Evolutionary conservation across 768 basidiomycete species (phyloP), one percentile per base, ranked within the genome.

Genomic region (Infundibulicybe gibba): DNA sequence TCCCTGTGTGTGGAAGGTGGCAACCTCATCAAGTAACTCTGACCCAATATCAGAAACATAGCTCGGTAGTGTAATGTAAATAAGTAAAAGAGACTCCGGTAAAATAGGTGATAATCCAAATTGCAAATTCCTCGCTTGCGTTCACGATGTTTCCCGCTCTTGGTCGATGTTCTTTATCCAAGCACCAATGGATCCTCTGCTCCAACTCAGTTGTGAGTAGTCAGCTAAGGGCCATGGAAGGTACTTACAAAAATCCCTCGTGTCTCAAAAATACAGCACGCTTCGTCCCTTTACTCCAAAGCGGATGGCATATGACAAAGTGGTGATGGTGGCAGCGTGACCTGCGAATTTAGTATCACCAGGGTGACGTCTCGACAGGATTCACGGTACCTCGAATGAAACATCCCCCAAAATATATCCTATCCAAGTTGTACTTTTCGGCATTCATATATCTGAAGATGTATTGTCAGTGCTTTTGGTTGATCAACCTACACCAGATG

Each of bases 271-370:
- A 99, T 54, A 97, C 74, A 35, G 97, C 97, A 34, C 92, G 83
- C 67, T 97, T 98, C 30, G 85, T 94, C 0, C 97, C 97, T 63
- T 94, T 95, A 58, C 92, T 94, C 97, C 97, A 99, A 98, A 99
- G 14, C 97, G 85, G 66, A 99, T 98, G 16, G 97, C 97, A 68
- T 99, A 99, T 16, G 97, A 98, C 43, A 98, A 75, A 14, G 97
- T 98, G 14, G 92, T 87, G 60, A 99, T 94, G 25, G 97, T 99
- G 31, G 94, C 90, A 39, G 95, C 87, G 61, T 98, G 97, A 14
- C 97, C 94, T 95, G 63, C 19, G 50, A 47, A 48, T 43, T 47
- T 48, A 37, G 52, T 25, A 54, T 55, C 34, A 42, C 35, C 35
- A 21, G 17, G 17, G 35, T 32, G 38, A 37, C 38, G 40, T 20